These are phyloP conservation scores for Monotropa hypopitys DNA, from an alignment of 179 eudicot genomes.

Conservation along the genomic window DNA sequence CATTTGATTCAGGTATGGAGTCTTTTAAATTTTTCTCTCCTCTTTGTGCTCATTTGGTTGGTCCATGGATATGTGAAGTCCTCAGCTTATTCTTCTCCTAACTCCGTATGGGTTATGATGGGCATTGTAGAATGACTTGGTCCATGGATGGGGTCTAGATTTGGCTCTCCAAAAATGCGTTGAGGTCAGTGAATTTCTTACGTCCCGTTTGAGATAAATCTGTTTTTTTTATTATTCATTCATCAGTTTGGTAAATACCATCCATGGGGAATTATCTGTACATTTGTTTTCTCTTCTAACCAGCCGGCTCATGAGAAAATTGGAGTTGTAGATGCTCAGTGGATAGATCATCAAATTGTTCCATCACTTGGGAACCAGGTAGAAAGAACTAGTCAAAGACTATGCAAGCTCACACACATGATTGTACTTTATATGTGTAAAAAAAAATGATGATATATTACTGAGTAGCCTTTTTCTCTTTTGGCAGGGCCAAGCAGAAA, in stretches of 20 bases:
- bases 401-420: background rate
- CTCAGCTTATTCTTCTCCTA: background rate
- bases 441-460: background rate
- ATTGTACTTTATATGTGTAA: background rate
- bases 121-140: conserved; percentile 53
- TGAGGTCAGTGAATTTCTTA: conserved; percentile 8
- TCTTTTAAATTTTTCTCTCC: background rate
- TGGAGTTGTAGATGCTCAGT: conserved; percentile 54
- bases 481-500: conserved; percentile 60
- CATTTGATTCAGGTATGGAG: conserved; percentile 40
- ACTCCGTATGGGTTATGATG: conserved; percentile 21
- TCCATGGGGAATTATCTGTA: background rate
- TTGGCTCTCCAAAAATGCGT: conserved; percentile 41
- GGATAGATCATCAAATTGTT: conserved; percentile 37
- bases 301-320: conserved; percentile 41
- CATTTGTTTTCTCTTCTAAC: conserved; percentile 10
- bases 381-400: background rate
- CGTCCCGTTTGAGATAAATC: background rate
- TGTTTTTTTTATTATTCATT: background rate
- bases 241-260: background rate
- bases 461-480: background rate
- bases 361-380: conserved; percentile 54
- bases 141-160: conserved; percentile 66
- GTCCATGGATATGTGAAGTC: conserved; percentile 5
- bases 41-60: background rate